Conservation (phyloP, 2,329 filamentous ascomycete species). For the Epichloe baconii region DNA sequence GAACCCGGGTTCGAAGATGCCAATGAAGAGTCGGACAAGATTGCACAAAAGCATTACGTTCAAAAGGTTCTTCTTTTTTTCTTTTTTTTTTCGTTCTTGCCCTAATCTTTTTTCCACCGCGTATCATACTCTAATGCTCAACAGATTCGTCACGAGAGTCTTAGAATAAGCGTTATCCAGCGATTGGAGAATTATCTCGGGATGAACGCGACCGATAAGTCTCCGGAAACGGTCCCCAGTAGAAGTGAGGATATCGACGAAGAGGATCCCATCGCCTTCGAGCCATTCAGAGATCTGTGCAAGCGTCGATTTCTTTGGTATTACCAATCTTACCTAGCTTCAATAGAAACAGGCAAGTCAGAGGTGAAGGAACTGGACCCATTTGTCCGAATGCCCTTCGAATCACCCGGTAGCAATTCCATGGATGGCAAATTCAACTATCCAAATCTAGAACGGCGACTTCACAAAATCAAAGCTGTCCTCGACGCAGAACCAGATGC, state of each 20-base stretch:
- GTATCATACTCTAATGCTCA: not conserved
- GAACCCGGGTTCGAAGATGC: constrained; percentile 85
- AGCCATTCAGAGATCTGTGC: constrained; percentile 80
- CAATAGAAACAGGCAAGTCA: constrained; percentile 51
- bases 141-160: constrained; percentile 79
- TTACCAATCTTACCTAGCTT: constrained; percentile 69
- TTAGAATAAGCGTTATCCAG: constrained; percentile 76
- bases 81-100: not conserved
- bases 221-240: constrained; percentile 5
- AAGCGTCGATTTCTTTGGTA: constrained; percentile 95
- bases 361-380: constrained; percentile 48
- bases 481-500: constrained; percentile 57
- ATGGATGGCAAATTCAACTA: constrained; percentile 89
- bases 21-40: constrained; percentile 54
- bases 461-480: constrained; percentile 54
- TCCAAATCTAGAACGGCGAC: constrained; percentile 52
- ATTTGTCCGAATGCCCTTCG: constrained; percentile 83
- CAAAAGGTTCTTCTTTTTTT: constrained; percentile 48
- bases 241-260: constrained; percentile 32
- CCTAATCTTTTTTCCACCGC: not conserved
- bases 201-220: constrained; percentile 37
- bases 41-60: constrained; percentile 61
- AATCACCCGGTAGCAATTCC: constrained; percentile 50
- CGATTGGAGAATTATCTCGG: constrained; percentile 68
- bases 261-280: constrained; percentile 51